Conservation (phyloP, 495 filamentous ascomycete genomes). For the Apiosordaria backusii region DNA sequence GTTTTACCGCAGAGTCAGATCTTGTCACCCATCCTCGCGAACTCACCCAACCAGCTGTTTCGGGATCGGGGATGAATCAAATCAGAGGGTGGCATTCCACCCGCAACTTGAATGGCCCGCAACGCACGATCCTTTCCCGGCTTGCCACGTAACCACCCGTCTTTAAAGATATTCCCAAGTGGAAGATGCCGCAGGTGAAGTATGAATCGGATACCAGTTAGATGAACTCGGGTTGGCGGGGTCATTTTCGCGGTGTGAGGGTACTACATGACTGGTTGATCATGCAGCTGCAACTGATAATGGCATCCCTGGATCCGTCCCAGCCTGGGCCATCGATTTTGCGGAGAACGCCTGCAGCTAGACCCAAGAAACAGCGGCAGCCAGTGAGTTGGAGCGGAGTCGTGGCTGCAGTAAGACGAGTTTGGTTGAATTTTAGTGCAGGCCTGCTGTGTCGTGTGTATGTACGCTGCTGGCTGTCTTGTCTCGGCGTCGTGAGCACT, state of each 20-base stretch:
- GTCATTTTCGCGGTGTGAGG: constrained; percentile 1
- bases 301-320: background rate
- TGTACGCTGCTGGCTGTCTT: background rate
- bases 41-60: background rate
- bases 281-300: background rate
- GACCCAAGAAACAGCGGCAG: background rate
- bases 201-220: background rate
- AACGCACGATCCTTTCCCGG: background rate
- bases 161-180: background rate
- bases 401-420: background rate
- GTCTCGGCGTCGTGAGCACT: background rate
- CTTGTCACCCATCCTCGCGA: background rate
- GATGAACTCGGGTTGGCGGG: background rate
- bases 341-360: background rate
- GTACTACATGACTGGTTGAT: background rate
- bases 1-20: background rate
- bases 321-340: background rate
- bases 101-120: background rate
- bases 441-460: background rate
- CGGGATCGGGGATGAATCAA: background rate
- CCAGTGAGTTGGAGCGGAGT: background rate
- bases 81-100: background rate
- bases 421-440: background rate
- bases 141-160: constrained; percentile 8
- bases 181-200: background rate